These are phyloP conservation scores for Suillus subalutaceus DNA, from an alignment of 768 basidiomycete genomes.

Conservation along the genomic window DNA sequence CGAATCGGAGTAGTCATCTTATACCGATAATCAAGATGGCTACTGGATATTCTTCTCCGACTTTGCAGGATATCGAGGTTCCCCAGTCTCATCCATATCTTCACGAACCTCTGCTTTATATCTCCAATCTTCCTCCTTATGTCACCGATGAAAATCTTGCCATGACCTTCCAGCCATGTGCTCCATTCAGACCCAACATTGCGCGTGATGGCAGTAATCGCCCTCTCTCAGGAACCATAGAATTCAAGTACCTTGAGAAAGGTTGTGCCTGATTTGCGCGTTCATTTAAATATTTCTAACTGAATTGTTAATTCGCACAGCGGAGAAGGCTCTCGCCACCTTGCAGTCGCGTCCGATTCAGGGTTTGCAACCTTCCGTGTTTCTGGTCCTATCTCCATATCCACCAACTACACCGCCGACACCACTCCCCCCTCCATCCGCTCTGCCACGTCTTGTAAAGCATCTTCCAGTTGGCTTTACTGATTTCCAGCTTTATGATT, in stretches of 20 bases:
- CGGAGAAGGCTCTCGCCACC: conserved; percentile 87
- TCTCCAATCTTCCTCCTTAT: conserved; percentile 74
- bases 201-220: conserved; percentile 56
- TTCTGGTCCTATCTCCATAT: conserved; percentile 78
- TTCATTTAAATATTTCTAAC: conserved; percentile 13
- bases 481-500: conserved; percentile 78
- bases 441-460: conserved; percentile 81
- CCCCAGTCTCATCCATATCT: conserved; percentile 75
- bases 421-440: conserved; percentile 73
- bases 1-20: conserved; percentile 23
- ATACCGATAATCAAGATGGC: conserved; percentile 38
- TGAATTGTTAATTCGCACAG: conserved; percentile 39
- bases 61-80: conserved; percentile 33
- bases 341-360: conserved; percentile 77
- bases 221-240: conserved; percentile 71
- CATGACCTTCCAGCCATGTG: conserved; percentile 69
- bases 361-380: conserved; percentile 56
- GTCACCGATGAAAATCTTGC: conserved; percentile 81
- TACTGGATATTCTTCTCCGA: conserved; percentile 37
- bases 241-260: conserved; percentile 82
- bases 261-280: conserved; percentile 48
- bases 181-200: conserved; percentile 82
- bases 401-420: conserved; percentile 79
- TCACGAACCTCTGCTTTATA: conserved; percentile 80
- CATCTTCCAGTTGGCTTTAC: conserved; percentile 72